Base-by-base conservation (phyloP, 257 asterid species). In the Solanum neorickii region DNA sequence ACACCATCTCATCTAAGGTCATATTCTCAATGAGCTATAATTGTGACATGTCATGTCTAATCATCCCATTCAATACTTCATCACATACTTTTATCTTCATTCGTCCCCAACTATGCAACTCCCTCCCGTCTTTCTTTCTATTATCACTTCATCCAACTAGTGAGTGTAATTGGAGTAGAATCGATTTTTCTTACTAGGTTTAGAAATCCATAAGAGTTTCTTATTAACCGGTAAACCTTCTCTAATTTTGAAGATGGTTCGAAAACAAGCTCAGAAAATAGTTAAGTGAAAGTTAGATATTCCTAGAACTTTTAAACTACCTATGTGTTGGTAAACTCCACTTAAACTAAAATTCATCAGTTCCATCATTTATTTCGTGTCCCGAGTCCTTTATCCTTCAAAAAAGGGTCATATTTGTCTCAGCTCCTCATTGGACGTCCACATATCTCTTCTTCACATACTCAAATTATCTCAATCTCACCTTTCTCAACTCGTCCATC, bases 41-140 rank as follows among this genome's bases (percentile, higher is more conserved):
- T 11, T 12, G 1, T 4, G 1, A 0, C 18, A 5, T 66, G 5
- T 65, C 18, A 2, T 5, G 0, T 12, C 16, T 66, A 66, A 12
- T 25, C 2, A 12, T 3, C 20, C 3, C 18, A 13, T 0, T 0
- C 9, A 3, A 65, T 12, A 65, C 33, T 65, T 65, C 2, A 14
- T 49, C 59, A 49, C 59, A 49, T 49, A 15, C 59, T 49, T 49
- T 5, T 49, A 49, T 8, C 59, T 49, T 5, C 0, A 18, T 65
- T n/a, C 0, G 4, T 0, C 33, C 33, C 33, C 4, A 65, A 33
- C 33, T 25, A 2, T 65, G 7, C 72, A n/a, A n/a, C 6, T 15
- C 2, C 1, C 59, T 49, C 21, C 3, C 7, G 1, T 5, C 8
- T 5, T 49, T 49, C 59, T 49, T 49, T 49, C 3, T 2, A 15